Evolutionary conservation across 345 rosid genomes (phyloP).

Genomic region (Balakata baccata): DNA sequence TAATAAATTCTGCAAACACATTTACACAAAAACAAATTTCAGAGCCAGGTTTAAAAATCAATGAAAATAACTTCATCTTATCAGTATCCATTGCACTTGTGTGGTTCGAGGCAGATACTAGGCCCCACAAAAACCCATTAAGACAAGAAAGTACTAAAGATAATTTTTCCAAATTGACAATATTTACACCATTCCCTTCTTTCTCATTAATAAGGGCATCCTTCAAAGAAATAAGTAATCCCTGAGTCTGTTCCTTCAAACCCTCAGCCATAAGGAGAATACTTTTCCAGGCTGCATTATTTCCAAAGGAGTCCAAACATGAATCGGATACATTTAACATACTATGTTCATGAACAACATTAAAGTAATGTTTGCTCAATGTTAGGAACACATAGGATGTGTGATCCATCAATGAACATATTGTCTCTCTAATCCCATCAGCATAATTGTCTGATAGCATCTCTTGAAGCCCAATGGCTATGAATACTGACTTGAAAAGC

Average conservation of each 20-base stretch:
- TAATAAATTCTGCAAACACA: constrained; percentile 44
- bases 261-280: constrained; percentile 40
- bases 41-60: constrained; percentile 40
- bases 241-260: constrained; percentile 56
- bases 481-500: constrained; percentile 66
- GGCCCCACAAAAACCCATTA: constrained; percentile 82
- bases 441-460: constrained; percentile 20
- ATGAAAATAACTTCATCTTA: constrained; percentile 34
- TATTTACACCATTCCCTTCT: constrained; percentile 27
- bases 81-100: constrained; percentile 34
- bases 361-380: constrained; percentile 44
- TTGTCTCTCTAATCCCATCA: constrained; percentile 28
- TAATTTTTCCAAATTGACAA: constrained; percentile 41
- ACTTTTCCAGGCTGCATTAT: constrained; percentile 42
- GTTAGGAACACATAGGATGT: constrained; percentile 60
- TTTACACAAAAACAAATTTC: constrained; percentile 34
- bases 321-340: constrained; percentile 20
- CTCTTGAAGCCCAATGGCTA: constrained; percentile 39
- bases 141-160: constrained; percentile 57
- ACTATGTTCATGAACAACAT: constrained; percentile 22
- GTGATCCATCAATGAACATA: constrained; percentile 72
- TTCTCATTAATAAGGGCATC: constrained; percentile 32
- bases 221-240: constrained; percentile 40
- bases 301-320: constrained; percentile 26
- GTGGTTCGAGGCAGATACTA: constrained; percentile 52